Conservation (phyloP, 2,329 filamentous ascomycete genomes). For the Pseudocercospora ulei region DNA sequence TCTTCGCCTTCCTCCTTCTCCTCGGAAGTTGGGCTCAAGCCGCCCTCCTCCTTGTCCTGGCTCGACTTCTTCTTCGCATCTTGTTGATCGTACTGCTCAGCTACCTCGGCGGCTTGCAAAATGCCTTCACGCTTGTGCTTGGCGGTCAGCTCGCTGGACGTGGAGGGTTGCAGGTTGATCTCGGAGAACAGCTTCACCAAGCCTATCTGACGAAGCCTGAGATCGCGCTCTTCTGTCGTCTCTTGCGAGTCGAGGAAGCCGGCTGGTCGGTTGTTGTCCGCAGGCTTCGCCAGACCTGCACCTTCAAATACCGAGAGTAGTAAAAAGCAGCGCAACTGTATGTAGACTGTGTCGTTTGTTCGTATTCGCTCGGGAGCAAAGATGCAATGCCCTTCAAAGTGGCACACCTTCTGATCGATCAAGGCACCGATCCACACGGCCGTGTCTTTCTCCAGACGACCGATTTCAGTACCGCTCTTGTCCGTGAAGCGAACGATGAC, state of each 20-base stretch:
- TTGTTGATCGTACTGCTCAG: constrained; percentile 59
- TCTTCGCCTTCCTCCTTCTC: constrained; percentile 75
- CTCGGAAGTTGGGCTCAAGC: constrained; percentile 50
- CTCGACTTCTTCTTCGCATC: constrained; percentile 43
- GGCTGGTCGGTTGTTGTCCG: constrained; percentile 60
- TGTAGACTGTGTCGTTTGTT: constrained; percentile 87
- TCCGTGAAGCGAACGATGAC: constrained; percentile 89
- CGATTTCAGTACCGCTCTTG: constrained; percentile 66
- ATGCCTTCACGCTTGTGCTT: constrained; percentile 75
- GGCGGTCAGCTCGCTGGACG: constrained; percentile 61
- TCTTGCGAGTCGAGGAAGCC: constrained; percentile 77
- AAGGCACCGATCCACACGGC: constrained; percentile 87
- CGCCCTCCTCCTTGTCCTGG: constrained; percentile 35
- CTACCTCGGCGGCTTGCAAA: constrained; percentile 76
- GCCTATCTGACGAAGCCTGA: constrained; percentile 75
- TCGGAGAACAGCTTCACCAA: constrained; percentile 84
- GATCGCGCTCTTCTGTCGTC: constrained; percentile 69
- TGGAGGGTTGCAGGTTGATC: constrained; percentile 68
- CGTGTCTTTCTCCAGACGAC: constrained; percentile 73
- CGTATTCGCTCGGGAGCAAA: constrained; percentile 75
- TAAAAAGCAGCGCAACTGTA: constrained; percentile 74
- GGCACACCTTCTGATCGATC: constrained; percentile 80
- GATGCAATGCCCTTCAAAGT: constrained; percentile 77
- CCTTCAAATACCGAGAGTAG: constrained; percentile 63
- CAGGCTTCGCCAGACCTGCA: constrained; percentile 51